Base-by-base conservation (phyloP, 2,329 filamentous ascomycete genomes). In the Fusarium papillatum region DNA sequence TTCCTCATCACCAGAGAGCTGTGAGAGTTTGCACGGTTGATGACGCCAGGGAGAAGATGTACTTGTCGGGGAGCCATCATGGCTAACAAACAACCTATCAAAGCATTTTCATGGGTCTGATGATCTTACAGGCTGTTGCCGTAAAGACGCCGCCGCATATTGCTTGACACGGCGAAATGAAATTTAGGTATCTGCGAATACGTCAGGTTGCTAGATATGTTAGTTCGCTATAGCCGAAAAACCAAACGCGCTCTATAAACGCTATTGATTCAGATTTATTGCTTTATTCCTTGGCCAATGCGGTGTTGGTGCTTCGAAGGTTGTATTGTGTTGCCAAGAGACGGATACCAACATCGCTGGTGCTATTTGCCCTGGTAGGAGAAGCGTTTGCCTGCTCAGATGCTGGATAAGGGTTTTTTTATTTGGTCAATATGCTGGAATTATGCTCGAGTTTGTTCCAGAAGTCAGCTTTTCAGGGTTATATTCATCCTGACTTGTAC, bases 201-300 rank as follows among this genome's bases (percentile, higher is more conserved):
- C 24, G 26, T 43, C 39, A 70, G 46, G 50, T 67, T 53, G 66
- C 43, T 64, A 41, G 39, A 26, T 36, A 26, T 63, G 53, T 61
- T 63, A 62, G 62, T 62, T 50, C 16, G 46, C 36, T 73, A 43
- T 73, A 76, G 46, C 59, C 65, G 41, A 24, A 73, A 60, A 68
- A 29, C 60, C 50, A 74, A 70, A 57, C 46, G 65, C 16, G 65
- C 19, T 59, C 16, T 39, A 38, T 41, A 22, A 46, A 70, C 26
- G 50, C 29, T 41, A 68, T 60, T 16, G n/a, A 64, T 41, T 31
- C 38, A 53, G 13, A 13, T 22, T 26, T 24, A 38, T 5, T 22
- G 14, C 22, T 57, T 22, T 11, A 22, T 39, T n/a, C 22, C 22
- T 34, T 59, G 31, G 17, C 17, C 19, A 29, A 14, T 34, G 19